Evolutionary conservation across 768 basidiomycete species (phyloP).

Genomic region (Russula abietina): DNA sequence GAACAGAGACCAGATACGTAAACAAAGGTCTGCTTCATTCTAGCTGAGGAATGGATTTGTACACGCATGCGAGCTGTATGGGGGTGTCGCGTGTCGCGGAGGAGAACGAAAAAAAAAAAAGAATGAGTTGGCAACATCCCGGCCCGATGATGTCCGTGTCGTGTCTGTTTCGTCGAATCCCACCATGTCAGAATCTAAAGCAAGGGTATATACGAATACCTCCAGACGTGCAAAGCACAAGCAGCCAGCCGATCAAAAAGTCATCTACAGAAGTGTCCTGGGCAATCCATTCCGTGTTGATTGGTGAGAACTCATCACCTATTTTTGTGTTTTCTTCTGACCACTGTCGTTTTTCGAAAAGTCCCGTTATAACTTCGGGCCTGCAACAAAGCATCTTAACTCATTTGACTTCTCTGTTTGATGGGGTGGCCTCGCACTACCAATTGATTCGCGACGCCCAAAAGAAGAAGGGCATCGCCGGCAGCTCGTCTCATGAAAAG

Average conservation of each 20-base stretch:
- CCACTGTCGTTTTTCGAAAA: conserved; percentile 28
- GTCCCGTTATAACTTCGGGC: conserved; percentile 59
- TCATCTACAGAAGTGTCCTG: conserved; percentile 62
- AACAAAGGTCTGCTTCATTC: not conserved
- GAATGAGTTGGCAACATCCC: not conserved
- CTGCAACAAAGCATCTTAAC: conserved; percentile 57
- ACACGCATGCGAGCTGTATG: not conserved
- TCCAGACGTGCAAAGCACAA: conserved; percentile 58
- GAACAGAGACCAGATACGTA: not conserved
- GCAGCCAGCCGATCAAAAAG: conserved; percentile 46
- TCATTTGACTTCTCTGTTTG: conserved; percentile 43
- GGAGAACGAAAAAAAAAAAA: not conserved
- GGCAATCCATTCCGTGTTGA: conserved; percentile 64
- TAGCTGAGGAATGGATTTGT: too few relatives aligned
- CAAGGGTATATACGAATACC: conserved; percentile 46
- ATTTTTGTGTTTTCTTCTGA: conserved; percentile 10
- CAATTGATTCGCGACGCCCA: conserved; percentile 20
- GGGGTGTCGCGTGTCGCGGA: too few relatives aligned
- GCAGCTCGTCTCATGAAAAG: not conserved
- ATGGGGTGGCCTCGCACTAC: conserved; percentile 45
- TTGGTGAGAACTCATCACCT: conserved; percentile 44
- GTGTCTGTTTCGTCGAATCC: not conserved
- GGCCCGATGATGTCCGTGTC: not conserved
- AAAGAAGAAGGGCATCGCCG: conserved; percentile 4
- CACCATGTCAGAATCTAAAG: conserved; percentile 46